phyloP scores from a whole-genome alignment of 2,329 filamentous ascomycete species.

The Neobulgaria alba region DNA sequence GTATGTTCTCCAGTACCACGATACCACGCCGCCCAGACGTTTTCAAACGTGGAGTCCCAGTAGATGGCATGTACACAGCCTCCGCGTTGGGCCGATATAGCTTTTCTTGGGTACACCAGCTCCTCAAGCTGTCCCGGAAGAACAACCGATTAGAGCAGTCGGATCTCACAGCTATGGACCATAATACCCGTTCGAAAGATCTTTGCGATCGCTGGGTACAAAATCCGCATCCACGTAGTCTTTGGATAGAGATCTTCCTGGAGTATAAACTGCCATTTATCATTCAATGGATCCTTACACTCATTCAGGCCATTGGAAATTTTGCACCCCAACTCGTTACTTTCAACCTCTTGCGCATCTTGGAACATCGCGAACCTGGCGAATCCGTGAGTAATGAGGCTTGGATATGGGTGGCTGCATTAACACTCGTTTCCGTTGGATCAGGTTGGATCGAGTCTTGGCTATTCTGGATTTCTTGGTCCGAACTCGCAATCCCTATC shows the following conservation, averaged over 20 bases:
- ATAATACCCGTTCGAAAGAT: conserved; percentile 43
- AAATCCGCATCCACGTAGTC: conserved; percentile 37
- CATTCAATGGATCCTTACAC: conserved; percentile 50
- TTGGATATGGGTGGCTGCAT: conserved; percentile 59
- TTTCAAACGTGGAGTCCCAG: conserved; percentile 45
- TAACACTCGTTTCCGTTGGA: conserved; percentile 50
- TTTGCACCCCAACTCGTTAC: conserved; percentile 65
- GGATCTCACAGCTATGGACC: conserved; percentile 54
- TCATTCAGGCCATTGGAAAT: conserved; percentile 32
- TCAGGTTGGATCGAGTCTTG: conserved; percentile 52
- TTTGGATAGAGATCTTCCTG: conserved; percentile 52
- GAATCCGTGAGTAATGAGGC: conserved; percentile 41
- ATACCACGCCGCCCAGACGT: conserved; percentile 48
- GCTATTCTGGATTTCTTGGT: conserved; percentile 58
- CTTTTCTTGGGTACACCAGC: conserved; percentile 52
- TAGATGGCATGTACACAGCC: conserved; percentile 55
- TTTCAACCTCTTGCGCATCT: conserved; percentile 52
- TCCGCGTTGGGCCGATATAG: conserved; percentile 54
- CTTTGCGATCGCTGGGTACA: conserved; percentile 42
- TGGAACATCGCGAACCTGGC: conserved; percentile 47
- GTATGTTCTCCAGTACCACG: conserved; percentile 29
- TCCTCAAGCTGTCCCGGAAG: conserved; percentile 46
- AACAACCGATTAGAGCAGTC: conserved; percentile 52
- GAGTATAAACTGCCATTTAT: conserved; percentile 48
- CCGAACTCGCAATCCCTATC: conserved; percentile 55